phyloP scores from a whole-genome alignment of 1,139 yeast genomes.

The Sugiyamaella paludigena region DNA sequence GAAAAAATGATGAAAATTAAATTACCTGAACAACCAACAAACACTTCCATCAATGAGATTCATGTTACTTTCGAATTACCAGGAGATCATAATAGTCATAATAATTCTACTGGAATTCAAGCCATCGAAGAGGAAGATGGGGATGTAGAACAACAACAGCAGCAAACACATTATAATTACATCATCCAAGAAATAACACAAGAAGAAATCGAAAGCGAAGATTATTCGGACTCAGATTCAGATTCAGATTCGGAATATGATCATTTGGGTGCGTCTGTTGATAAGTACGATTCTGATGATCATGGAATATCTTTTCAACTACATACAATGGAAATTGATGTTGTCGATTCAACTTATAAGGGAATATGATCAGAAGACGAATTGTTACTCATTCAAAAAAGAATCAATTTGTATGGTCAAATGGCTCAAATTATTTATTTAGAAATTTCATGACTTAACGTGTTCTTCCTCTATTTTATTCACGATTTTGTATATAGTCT shows the following conservation, averaged over 20 bases:
- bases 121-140: constrained; percentile 16
- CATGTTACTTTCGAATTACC: constrained; percentile 11
- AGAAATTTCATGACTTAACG: too few relatives aligned
- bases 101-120: constrained; percentile 13
- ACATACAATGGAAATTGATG: constrained; percentile 4
- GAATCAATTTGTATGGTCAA: too few relatives aligned
- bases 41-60: background rate
- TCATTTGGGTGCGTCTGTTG: constrained; percentile 17
- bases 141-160: constrained; percentile 12
- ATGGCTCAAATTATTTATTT: too few relatives aligned
- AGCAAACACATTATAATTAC: constrained; percentile 1
- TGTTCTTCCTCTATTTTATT: too few relatives aligned
- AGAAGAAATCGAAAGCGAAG: constrained; percentile 20
- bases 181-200: constrained; percentile 2
- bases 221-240: constrained; percentile 7
- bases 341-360: constrained; percentile 21
- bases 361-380: constrained; percentile 19
- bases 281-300: constrained; percentile 14
- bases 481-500: too few relatives aligned
- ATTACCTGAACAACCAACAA: background rate
- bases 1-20: constrained; percentile 13
- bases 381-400: too few relatives aligned
- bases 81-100: background rate
- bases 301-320: constrained; percentile 17
- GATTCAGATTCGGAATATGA: constrained; percentile 10